Evolutionary conservation across 176 grass and related monocot genomes (phyloP).

Genomic region (Canna indica): DNA sequence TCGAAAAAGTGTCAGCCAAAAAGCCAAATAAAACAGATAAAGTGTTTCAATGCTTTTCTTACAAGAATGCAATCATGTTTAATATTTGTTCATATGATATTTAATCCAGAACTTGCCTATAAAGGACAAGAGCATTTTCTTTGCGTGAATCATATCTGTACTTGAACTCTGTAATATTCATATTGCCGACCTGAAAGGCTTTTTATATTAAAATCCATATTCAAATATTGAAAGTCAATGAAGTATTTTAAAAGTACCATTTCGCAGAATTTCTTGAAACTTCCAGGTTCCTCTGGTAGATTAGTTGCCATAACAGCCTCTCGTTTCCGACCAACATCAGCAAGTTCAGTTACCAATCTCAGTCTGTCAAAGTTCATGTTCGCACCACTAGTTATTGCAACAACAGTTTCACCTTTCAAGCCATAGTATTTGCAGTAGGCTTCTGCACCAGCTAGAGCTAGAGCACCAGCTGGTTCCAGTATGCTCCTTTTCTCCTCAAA

Average conservation of each 20-base stretch:
- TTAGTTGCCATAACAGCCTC: constrained; percentile 81
- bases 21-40: too few relatives aligned
- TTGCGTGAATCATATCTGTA: constrained; percentile 85
- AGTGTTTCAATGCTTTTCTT: not conserved
- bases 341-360: constrained; percentile 85
- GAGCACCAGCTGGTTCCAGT: constrained; percentile 89
- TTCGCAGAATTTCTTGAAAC: constrained; percentile 81
- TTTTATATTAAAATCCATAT: constrained; percentile 15
- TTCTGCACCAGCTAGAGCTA: constrained; percentile 81
- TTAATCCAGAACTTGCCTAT: constrained; percentile 40
- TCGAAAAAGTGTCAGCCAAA: not conserved
- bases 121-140: constrained; percentile 86
- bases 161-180: constrained; percentile 99
- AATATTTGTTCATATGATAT: not conserved
- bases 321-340: constrained; percentile 85
- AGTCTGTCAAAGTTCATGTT: constrained; percentile 99
- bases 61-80: not conserved
- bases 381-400: constrained; percentile 88
- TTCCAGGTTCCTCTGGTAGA: constrained; percentile 73
- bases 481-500: constrained; percentile 99
- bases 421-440: constrained; percentile 91
- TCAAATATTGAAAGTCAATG: not conserved
- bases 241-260: constrained; percentile 29
- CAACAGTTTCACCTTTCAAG: constrained; percentile 77
- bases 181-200: constrained; percentile 61